Evolutionary conservation across 768 basidiomycete genomes (phyloP).

Genomic region (Strobilomyces dryophilus): DNA sequence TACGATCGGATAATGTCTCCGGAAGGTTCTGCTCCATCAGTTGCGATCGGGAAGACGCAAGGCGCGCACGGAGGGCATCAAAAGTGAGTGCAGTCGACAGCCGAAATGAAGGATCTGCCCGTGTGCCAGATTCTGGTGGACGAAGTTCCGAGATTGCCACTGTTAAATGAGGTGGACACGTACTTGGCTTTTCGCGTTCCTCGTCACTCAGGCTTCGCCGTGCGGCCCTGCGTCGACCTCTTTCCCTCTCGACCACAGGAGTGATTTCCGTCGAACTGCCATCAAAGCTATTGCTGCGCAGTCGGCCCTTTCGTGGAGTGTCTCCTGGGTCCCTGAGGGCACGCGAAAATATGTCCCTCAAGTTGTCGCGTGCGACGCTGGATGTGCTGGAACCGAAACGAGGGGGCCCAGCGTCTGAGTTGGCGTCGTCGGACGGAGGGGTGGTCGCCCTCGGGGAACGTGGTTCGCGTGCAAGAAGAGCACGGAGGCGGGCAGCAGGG

Average conservation of each 20-base stretch:
- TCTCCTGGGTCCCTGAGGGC: slow-evolving; percentile 61
- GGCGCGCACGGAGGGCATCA: slow-evolving; percentile 44
- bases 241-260: slow-evolving; percentile 41
- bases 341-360: slow-evolving; percentile 64
- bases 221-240: slow-evolving; percentile 44
- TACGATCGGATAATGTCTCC: slow-evolving; percentile 35
- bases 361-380: slow-evolving; percentile 51
- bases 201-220: slow-evolving; percentile 66
- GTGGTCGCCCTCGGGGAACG: slow-evolving; percentile 28
- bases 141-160: slow-evolving; percentile 1
- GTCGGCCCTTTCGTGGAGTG: slow-evolving; percentile 53
- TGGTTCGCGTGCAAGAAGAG: slow-evolving; percentile 51
- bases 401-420: slow-evolving; percentile 10
- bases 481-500: slow-evolving; percentile 61
- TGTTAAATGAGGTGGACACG: slow-evolving; percentile 22
- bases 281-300: slow-evolving; percentile 57
- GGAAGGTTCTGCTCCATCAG: slow-evolving; percentile 35
- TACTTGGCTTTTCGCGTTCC: slow-evolving; percentile 56
- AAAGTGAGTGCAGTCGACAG: slow-evolving; percentile 45
- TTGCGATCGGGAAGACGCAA: slow-evolving; percentile 35
- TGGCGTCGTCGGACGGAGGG: slow-evolving; percentile 26
- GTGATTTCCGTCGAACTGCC: slow-evolving; percentile 56
- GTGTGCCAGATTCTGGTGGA: slow-evolving; percentile 21
- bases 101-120: slow-evolving; percentile 35
- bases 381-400: slow-evolving; percentile 31